A percentile compares a stretch with the other conserved stretches of the same genome.
Conservation (phyloP, 1,139 yeast genomes). For the Zygotorulaspora mrakii region DNA sequence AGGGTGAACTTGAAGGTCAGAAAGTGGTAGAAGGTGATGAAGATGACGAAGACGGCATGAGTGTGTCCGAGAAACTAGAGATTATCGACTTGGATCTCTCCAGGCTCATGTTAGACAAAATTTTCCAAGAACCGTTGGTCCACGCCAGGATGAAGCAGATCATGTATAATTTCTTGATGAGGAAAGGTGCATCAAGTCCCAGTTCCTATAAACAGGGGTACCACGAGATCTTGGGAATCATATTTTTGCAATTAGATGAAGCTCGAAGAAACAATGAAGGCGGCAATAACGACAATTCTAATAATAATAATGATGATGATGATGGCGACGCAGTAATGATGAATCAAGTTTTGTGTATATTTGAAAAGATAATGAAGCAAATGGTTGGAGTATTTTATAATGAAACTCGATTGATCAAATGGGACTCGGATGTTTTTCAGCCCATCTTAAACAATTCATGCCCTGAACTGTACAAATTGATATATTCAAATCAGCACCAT, state of each 20-base stretch:
- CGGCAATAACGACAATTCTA: neutral
- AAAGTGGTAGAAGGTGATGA: constrained; percentile 5
- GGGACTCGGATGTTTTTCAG: constrained; percentile 41
- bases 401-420: constrained; percentile 34
- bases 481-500: constrained; percentile 45
- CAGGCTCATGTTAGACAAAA: constrained; percentile 54
- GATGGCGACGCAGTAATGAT: constrained; percentile 15
- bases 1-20: too few relatives aligned
- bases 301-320: constrained; percentile 1
- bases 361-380: constrained; percentile 36
- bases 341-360: constrained; percentile 32
- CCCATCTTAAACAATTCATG: constrained; percentile 47
- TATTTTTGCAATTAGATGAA: constrained; percentile 47
- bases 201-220: constrained; percentile 58
- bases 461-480: constrained; percentile 35
- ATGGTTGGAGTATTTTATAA: constrained; percentile 32
- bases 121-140: constrained; percentile 41
- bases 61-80: constrained; percentile 37
- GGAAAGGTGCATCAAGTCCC: constrained; percentile 18
- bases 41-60: constrained; percentile 12
- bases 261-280: constrained; percentile 2
- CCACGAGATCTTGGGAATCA: constrained; percentile 63
- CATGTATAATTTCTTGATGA: constrained; percentile 45
- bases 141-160: constrained; percentile 49
- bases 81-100: constrained; percentile 63